phyloP scores from a whole-genome alignment of 2,329 filamentous ascomycete genomes.

The Trichoderma sp. region DNA sequence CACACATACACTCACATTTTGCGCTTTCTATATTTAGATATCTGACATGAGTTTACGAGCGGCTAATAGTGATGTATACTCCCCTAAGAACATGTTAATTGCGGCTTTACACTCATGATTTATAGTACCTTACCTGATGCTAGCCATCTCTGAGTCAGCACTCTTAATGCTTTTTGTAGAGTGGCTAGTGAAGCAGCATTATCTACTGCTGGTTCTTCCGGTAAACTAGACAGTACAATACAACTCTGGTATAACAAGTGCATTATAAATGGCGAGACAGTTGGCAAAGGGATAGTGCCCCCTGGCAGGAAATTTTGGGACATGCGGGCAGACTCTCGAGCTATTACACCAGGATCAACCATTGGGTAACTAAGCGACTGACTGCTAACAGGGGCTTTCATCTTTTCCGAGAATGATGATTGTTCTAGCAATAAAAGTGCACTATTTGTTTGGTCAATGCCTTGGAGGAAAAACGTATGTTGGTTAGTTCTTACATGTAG shows the following conservation, averaged over 20 bases:
- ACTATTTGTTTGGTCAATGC: not conserved
- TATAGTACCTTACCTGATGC: not conserved
- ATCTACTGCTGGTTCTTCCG: not conserved
- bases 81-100: not conserved
- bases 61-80: not conserved
- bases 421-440: not conserved
- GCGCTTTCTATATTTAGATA: not conserved
- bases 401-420: not conserved
- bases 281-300: not conserved
- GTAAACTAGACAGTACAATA: not conserved
- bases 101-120: rapidly evolving
- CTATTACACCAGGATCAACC: not conserved
- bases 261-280: not conserved
- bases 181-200: not conserved
- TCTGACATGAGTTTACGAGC: not conserved
- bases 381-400: not conserved
- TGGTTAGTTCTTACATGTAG: not conserved
- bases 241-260: not conserved
- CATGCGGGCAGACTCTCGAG: no score
- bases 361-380: not conserved
- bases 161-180: not conserved
- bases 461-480: not conserved
- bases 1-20: no score
- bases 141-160: not conserved
- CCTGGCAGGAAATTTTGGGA: not conserved